Evolutionary conservation across 1,139 yeast genomes (phyloP), one percentile per base, ranked within the genome.

Genomic region (Yamadazyma sp.): DNA sequence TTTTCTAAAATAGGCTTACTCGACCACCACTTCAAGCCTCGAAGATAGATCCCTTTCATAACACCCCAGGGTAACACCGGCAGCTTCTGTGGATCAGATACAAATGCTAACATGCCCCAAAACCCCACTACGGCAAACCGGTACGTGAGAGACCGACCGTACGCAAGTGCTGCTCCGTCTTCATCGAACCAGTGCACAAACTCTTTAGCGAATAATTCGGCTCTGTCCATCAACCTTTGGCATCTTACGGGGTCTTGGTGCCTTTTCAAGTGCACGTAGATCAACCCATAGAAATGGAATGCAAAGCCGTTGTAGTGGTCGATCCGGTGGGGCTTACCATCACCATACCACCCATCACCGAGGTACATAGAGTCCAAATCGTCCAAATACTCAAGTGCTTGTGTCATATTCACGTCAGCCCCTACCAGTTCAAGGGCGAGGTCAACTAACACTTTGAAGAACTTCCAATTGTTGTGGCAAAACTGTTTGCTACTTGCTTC

Each of bases 221-320:
- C 52, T 13, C 62, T 44, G 12, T 44, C 45, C n/a, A 40, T 23
- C 33, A 44, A 53, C 10, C 36, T 37, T 16, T 42, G 29, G 17
- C 49, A 36, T 30, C 54, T 39, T 18, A 40, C 39, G 6, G 45
- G 39, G 21, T 54, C 57, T 21, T 39, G 35, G 20, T 29, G 12
- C 22, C 32, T 31, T 22, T 28, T 40, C 11, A 34, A 21, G n/a
- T 37, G 32, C 30, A 43, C 37, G 39, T 54, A 56, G 12, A 59
- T 40, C 23, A 59, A 43, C 6, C 57, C 54, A 40, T 57, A 59
- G 30, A 46, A 53, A 35, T 59, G 63, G 30, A 59, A 46, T 9
- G 64, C 64, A 52, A 54, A 59, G 9, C 59, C 51, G 39, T 56
- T 55, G 39, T 59, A 59, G 41, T 58, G 52, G 37, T 59, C 64